phyloP scores from a whole-genome alignment of 2,329 filamentous ascomycete genomes.

The Alternaria viburni region DNA sequence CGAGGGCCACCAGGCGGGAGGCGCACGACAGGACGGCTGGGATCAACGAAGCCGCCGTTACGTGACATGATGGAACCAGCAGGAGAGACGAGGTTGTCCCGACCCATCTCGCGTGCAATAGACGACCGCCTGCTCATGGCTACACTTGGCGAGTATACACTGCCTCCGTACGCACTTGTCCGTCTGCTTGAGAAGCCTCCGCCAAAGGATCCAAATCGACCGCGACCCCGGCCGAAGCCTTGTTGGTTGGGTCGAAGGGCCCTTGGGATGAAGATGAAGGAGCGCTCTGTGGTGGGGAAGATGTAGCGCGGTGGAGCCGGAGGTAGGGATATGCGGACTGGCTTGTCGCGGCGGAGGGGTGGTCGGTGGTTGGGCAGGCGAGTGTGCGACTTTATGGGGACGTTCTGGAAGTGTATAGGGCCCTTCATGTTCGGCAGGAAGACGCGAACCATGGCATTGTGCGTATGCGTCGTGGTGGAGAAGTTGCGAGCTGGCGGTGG shows the following conservation, averaged over 20 bases:
- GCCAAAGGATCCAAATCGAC: slow-evolving; percentile 71
- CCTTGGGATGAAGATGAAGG: slow-evolving; percentile 97
- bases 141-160: slow-evolving; percentile 83
- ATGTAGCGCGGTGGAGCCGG: slow-evolving; percentile 82
- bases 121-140: slow-evolving; percentile 90
- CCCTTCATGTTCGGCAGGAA: slow-evolving; percentile 77
- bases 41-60: slow-evolving; percentile 64
- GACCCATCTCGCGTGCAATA: slow-evolving; percentile 68
- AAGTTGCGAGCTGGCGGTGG: slow-evolving; percentile 57
- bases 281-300: slow-evolving; percentile 86
- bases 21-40: slow-evolving; percentile 76
- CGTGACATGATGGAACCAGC: slow-evolving; percentile 78
- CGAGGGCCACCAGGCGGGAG: slow-evolving; percentile 69
- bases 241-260: slow-evolving; percentile 93
- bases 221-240: slow-evolving; percentile 69
- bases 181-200: slow-evolving; percentile 71
- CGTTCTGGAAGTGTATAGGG: slow-evolving; percentile 73
- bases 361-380: slow-evolving; percentile 94
- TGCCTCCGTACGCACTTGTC: slow-evolving; percentile 83
- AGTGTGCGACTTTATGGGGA: slow-evolving; percentile 88
- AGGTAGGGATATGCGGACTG: slow-evolving; percentile 90
- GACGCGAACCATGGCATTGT: slow-evolving; percentile 84
- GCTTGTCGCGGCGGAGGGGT: slow-evolving; percentile 92
- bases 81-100: slow-evolving; percentile 80
- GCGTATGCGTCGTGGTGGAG: slow-evolving; percentile 82